Evolutionary conservation across 1,139 yeast genomes (phyloP).

Genomic region (Taphrina wiesneri): DNA sequence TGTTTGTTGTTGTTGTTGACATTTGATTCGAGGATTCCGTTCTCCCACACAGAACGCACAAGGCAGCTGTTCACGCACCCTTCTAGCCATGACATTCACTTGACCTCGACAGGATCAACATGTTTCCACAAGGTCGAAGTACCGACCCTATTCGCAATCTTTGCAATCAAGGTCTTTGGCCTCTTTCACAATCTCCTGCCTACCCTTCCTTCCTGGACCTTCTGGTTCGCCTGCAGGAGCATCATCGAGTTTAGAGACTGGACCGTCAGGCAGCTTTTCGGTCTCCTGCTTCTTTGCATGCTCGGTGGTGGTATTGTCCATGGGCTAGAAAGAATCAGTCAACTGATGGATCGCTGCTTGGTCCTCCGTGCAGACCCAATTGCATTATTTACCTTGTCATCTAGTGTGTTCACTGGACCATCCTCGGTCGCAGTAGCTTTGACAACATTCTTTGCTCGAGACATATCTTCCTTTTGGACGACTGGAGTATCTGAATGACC

Average conservation of each 20-base stretch:
- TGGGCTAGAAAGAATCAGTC: constrained; percentile 4
- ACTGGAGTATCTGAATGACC: constrained; percentile 51
- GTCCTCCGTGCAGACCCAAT: background rate
- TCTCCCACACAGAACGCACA: no score
- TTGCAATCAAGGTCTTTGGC: constrained; percentile 19
- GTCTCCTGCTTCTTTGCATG: constrained; percentile 21
- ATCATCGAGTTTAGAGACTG: constrained; percentile 13
- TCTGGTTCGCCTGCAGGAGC: constrained; percentile 19
- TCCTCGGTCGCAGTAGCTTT: constrained; percentile 19
- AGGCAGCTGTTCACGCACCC: no score
- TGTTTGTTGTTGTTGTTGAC: no score
- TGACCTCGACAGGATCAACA: no score
- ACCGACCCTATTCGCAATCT: constrained; percentile 3
- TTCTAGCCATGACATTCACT: no score
- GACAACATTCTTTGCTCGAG: constrained; percentile 23
- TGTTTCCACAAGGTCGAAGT: background rate
- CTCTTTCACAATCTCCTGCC: constrained; percentile 18
- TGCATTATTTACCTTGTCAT: constrained; percentile 21
- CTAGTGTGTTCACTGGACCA: constrained; percentile 22
- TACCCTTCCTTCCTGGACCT: constrained; percentile 17
- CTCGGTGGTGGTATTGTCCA: constrained; percentile 21
- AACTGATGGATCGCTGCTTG: no score
- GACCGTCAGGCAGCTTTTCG: constrained; percentile 23
- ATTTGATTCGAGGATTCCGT: no score
- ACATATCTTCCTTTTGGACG: background rate